phyloP scores from a whole-genome alignment of 805 yeast genomes.

The Metschnikowia santaceciliae region DNA sequence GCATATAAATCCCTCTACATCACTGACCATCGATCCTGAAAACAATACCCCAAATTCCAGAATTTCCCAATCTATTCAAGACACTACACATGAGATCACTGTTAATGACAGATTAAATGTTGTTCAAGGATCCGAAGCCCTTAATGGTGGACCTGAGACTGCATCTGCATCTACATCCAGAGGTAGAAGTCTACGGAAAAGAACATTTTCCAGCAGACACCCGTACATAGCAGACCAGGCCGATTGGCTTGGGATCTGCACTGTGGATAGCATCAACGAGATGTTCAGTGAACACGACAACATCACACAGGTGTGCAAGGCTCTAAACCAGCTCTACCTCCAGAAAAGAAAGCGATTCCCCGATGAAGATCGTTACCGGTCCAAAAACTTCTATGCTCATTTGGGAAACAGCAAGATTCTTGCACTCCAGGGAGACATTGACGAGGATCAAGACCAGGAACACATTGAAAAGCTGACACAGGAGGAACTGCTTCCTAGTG shows the following conservation, averaged over 20 bases:
- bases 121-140: too few species aligned
- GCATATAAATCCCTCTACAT: not conserved
- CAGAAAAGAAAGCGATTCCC: constrained; percentile 31
- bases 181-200: constrained; percentile 31
- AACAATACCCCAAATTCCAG: not conserved
- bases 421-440: constrained; percentile 13
- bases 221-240: constrained; percentile 45
- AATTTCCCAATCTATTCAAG: not conserved
- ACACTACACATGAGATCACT: not conserved
- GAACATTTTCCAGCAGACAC: constrained; percentile 42
- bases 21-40: not conserved
- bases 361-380: constrained; percentile 35
- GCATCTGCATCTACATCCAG: not conserved
- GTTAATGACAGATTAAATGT: not conserved
- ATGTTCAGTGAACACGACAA: constrained; percentile 32
- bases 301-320: constrained; percentile 28
- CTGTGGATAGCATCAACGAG: constrained; percentile 34
- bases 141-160: too few species aligned
- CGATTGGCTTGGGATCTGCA: constrained; percentile 39
- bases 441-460: not conserved
- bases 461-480: constrained; percentile 3
- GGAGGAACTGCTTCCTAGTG: constrained; percentile 7
- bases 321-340: constrained; percentile 34
- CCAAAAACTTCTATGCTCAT: constrained; percentile 36
- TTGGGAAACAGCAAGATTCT: constrained; percentile 24